Percentiles rank a stretch among this genome's conserved stretches.
phyloP scores from a whole-genome alignment of 768 basidiomycete genomes.

The Calocybe indica region DNA sequence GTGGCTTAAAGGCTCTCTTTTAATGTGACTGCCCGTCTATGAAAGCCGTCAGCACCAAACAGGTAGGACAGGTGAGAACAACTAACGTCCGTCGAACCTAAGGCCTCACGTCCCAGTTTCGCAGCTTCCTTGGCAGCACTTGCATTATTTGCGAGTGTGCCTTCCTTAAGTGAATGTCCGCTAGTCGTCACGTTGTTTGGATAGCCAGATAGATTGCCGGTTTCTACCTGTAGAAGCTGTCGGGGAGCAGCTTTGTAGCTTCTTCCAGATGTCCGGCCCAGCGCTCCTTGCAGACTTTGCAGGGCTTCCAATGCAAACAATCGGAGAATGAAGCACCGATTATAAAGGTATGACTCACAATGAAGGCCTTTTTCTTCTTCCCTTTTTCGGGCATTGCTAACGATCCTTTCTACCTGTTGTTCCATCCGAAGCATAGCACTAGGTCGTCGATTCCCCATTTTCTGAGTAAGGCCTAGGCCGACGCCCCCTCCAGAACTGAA shows the following conservation, averaged over 20 bases:
- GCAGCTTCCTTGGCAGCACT: constrained; percentile 70
- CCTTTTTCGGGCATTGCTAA: constrained; percentile 81
- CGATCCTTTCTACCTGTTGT: constrained; percentile 92
- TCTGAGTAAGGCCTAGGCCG: constrained; percentile 73
- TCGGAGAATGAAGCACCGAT: neutral
- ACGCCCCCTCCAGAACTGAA: constrained; percentile 82
- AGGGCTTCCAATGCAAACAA: constrained; percentile 35
- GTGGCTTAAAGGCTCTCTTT: constrained; percentile 69
- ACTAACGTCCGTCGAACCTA: constrained; percentile 56
- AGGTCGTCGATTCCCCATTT: constrained; percentile 62
- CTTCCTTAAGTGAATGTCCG: constrained; percentile 50
- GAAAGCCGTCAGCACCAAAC: neutral
- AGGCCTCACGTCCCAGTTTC: constrained; percentile 66
- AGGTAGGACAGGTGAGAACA: constrained; percentile 10
- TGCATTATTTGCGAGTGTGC: constrained; percentile 31
- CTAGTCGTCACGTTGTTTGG: constrained; percentile 2
- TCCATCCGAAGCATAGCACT: constrained; percentile 93
- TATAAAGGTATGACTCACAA: constrained; percentile 23
- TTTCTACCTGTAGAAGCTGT: constrained; percentile 87
- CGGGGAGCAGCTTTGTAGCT: constrained; percentile 96
- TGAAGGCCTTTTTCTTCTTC: constrained; percentile 80
- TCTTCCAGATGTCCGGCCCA: constrained; percentile 90
- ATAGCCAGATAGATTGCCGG: constrained; percentile 19
- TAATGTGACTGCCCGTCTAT: constrained; percentile 58
- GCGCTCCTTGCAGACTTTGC: constrained; percentile 83